Evolutionary conservation across 768 basidiomycete genomes (phyloP).

Genomic region (Dioszegia aurantiaca): DNA sequence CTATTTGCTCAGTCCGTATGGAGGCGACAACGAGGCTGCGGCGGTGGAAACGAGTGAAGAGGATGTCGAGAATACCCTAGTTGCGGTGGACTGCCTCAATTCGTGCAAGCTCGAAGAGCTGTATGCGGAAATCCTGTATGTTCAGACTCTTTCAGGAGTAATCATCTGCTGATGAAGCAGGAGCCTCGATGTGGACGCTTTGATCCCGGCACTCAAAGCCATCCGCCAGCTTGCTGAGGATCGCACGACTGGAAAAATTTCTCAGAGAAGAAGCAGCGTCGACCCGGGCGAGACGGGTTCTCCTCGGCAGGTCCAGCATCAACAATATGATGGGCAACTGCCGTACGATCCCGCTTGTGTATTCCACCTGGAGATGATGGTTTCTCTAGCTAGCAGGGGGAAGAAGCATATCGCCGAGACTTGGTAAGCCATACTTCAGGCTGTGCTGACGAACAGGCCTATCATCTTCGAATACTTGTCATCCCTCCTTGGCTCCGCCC

Average conservation of each 20-base stretch:
- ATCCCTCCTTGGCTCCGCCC: conserved; percentile 68
- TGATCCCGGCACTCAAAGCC: conserved; percentile 78
- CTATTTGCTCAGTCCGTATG: conserved; percentile 94
- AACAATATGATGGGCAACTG: conserved; percentile 56
- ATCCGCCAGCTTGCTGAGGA: conserved; percentile 88
- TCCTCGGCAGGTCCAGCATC: conserved; percentile 16
- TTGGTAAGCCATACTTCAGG: conserved; percentile 61
- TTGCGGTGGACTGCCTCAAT: conserved; percentile 89
- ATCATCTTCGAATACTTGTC: conserved; percentile 91
- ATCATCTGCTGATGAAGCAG: conserved; percentile 60
- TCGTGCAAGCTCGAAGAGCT: conserved; percentile 92
- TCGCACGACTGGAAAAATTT: conserved; percentile 66
- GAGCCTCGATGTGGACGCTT: conserved; percentile 67
- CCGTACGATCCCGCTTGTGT: conserved; percentile 94
- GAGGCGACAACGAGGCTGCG: conserved; percentile 67
- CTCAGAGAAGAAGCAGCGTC: conserved; percentile 6
- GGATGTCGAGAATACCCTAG: conserved; percentile 90
- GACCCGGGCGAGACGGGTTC: conserved; percentile 35
- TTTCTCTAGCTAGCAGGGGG: conserved; percentile 76
- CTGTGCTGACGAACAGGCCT: conserved; percentile 63
- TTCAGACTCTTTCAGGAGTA: conserved; percentile 15
- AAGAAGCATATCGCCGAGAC: conserved; percentile 77
- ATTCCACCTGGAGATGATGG: conserved; percentile 91
- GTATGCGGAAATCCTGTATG: conserved; percentile 88
- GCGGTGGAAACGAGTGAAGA: conserved; percentile 81